Conservation (phyloP, 345 rosid genomes). For the Draba incana region DNA sequence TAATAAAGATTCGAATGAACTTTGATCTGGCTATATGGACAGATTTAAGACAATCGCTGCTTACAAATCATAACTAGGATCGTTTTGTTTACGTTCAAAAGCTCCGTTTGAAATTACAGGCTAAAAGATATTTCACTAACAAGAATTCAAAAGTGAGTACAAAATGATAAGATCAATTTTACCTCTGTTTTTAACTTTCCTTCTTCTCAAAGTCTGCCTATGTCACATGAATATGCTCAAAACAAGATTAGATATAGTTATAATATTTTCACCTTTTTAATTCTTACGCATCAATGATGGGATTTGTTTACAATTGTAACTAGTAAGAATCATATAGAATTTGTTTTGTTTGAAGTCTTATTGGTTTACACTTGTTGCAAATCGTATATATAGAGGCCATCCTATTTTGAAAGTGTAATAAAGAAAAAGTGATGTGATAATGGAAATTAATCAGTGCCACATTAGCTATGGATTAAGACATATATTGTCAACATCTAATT, state of each 20-base stretch:
- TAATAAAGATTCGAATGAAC: not conserved
- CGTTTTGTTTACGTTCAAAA: not conserved
- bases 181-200: slow-evolving; percentile 12
- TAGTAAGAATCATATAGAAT: slow-evolving; percentile 2
- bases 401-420: not conserved
- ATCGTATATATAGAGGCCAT: not conserved
- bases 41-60: slow-evolving; percentile 7
- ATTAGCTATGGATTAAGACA: slow-evolving; percentile 27
- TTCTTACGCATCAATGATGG: slow-evolving; percentile 40
- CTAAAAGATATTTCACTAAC: not conserved
- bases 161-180: slow-evolving; percentile 9
- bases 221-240: slow-evolving; percentile 25
- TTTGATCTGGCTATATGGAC: not conserved
- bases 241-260: slow-evolving; percentile 12
- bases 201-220: slow-evolving; percentile 25
- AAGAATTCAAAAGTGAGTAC: not conserved
- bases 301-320: slow-evolving; percentile 16
- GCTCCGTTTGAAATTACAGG: not conserved
- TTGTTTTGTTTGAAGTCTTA: not conserved
- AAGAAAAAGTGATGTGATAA: not conserved
- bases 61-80: slow-evolving; percentile 1
- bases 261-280: slow-evolving; percentile 15
- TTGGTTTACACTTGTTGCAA: slow-evolving; percentile 9
- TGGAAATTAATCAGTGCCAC: slow-evolving; percentile 9
- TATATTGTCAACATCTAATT: slow-evolving; percentile 24